Evolutionary conservation across 208 protist genomes (phyloP).

Genomic region (Borovskyia barvae): DNA sequence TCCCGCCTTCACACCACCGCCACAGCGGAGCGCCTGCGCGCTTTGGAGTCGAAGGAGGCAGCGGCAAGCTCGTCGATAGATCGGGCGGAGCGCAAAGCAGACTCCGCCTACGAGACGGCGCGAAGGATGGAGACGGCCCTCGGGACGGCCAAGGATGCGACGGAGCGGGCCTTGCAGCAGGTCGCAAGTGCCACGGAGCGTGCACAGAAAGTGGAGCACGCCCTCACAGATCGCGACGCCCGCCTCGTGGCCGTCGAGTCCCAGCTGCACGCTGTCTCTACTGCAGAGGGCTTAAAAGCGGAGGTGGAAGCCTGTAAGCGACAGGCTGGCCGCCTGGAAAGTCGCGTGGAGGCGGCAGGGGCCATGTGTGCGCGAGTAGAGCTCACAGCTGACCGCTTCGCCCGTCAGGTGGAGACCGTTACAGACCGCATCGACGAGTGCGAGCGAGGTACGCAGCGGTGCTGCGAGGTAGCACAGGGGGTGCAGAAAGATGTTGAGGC

Average conservation of each 20-base stretch:
- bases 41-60: conserved; percentile 58
- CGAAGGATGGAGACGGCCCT: conserved; percentile 38
- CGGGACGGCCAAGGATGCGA: conserved; percentile 32
- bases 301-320: conserved; percentile 71
- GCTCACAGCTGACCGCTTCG: conserved; percentile 34
- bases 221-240: conserved; percentile 57
- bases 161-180: conserved; percentile 31
- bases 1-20: conserved; percentile 38
- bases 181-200: conserved; percentile 42
- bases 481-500: conserved; percentile 27
- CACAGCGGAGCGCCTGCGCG: conserved; percentile 57
- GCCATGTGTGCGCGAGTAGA: conserved; percentile 48
- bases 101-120: conserved; percentile 47
- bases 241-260: conserved; percentile 57
- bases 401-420: conserved; percentile 20
- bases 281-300: conserved; percentile 53
- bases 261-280: conserved; percentile 46
- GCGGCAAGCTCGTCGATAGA: conserved; percentile 55
- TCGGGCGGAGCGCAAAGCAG: conserved; percentile 66
- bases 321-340: conserved; percentile 50
- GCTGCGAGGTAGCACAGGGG: conserved; percentile 9
- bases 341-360: conserved; percentile 51
- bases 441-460: conserved; percentile 26
- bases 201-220: conserved; percentile 54
- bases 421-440: conserved; percentile 27